Evolutionary conservation across 2,329 filamentous ascomycete genomes (phyloP).

Genomic region (Metarhizium brunneum): DNA sequence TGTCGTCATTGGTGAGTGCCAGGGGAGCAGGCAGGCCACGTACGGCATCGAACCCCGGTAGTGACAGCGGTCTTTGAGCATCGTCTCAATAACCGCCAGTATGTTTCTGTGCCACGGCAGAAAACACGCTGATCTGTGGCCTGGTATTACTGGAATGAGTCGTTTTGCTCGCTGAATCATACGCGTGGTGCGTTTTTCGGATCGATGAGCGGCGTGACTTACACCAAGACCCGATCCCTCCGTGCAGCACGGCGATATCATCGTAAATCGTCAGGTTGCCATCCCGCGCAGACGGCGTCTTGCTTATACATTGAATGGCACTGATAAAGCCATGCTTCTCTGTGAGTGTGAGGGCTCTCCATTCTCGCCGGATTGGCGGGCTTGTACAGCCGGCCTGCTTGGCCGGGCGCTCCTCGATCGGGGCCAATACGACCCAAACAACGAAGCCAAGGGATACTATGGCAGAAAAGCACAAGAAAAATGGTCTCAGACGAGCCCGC

Average conservation of each 20-base stretch:
- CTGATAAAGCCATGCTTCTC: conserved; percentile 3
- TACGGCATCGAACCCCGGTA: neutral
- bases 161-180: neutral
- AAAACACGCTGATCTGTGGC: conserved; percentile 5
- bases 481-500: neutral
- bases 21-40: neutral
- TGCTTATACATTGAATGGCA: neutral
- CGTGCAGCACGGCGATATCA: conserved; percentile 4
- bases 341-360: neutral
- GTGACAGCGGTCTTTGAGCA: neutral
- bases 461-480: neutral
- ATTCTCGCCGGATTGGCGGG: conserved; percentile 1
- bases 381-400: neutral
- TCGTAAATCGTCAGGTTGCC: conserved; percentile 1
- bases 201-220: neutral
- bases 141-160: neutral
- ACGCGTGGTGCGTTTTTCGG: neutral
- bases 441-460: neutral
- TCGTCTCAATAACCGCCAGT: neutral
- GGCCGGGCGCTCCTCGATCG: neutral
- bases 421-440: neutral
- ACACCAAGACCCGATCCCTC: conserved; percentile 6
- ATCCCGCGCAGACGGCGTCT: neutral
- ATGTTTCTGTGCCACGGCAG: conserved; percentile 5
- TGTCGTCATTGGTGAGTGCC: neutral